A percentile compares a stretch with the other conserved stretches of the same genome.
These are phyloP conservation scores for Novymonas esmeraldas DNA, from an alignment of 208 protist genomes.

Conservation along the genomic window DNA sequence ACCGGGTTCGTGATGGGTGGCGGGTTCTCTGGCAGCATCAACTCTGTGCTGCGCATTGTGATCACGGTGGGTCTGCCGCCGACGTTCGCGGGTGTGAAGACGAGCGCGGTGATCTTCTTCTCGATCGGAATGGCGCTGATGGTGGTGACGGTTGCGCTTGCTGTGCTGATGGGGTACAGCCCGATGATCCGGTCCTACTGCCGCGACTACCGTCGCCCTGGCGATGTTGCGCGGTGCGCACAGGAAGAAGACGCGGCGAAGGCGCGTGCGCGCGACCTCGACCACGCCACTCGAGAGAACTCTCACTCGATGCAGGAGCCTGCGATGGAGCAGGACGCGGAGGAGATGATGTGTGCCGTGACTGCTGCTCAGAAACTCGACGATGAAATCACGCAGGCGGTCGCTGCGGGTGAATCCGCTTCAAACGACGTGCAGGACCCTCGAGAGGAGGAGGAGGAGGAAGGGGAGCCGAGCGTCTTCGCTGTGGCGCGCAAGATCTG, in stretches of 20 bases:
- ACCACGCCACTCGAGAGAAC: not conserved
- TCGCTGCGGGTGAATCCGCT: not conserved
- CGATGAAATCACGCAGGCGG: not conserved
- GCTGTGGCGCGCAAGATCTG: conserved; percentile 40
- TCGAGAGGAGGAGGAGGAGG: conserved; percentile 7
- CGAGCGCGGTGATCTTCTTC: conserved; percentile 48
- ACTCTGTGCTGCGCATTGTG: conserved; percentile 50
- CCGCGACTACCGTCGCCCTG: conserved; percentile 21
- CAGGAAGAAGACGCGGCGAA: conserved; percentile 14
- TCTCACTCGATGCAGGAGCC: not conserved
- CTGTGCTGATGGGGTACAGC: conserved; percentile 32
- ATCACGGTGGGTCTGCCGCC: conserved; percentile 34
- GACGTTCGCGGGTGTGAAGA: conserved; percentile 49
- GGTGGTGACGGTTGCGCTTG: conserved; percentile 32
- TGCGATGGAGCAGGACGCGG: conserved; percentile 9
- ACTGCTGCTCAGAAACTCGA: conserved; percentile 2
- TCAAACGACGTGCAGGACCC: not conserved
- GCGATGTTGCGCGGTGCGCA: conserved; percentile 11
- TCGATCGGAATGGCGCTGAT: conserved; percentile 42
- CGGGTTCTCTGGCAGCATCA: conserved; percentile 46
- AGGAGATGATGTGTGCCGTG: conserved; percentile 7
- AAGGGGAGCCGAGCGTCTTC: conserved; percentile 19
- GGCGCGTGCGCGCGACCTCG: not conserved
- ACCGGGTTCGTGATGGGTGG: conserved; percentile 42
- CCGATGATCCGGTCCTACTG: conserved; percentile 32